Conservation (phyloP, 2,329 filamentous ascomycete species). For the Corniculantispora saksenae region DNA sequence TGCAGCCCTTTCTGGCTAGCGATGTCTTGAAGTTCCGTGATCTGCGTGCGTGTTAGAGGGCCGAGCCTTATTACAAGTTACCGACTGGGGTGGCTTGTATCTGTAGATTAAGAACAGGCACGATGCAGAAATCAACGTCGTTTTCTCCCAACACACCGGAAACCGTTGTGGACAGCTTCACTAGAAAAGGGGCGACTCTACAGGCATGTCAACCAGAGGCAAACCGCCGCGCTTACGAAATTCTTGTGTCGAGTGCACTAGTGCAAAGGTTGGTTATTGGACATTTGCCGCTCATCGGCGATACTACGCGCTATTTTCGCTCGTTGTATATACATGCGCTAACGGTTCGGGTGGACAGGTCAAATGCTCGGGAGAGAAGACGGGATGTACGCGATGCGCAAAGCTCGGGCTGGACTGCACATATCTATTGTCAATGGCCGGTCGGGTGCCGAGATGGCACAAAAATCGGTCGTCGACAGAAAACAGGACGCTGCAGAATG, state of each 20-base stretch:
- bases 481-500: not conserved
- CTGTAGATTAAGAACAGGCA: too few relatives aligned
- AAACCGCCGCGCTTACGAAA: not conserved
- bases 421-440: not conserved
- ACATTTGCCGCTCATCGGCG: not conserved
- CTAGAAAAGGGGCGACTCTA: not conserved
- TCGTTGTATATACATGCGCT: not conserved
- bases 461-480: not conserved
- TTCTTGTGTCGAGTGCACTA: constrained; percentile 2
- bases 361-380: constrained; percentile 3
- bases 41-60: too few relatives aligned
- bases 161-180: not conserved
- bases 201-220: not conserved
- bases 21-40: too few relatives aligned
- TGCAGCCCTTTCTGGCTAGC: too few relatives aligned
- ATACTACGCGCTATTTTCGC: not conserved
- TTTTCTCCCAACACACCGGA: not conserved
- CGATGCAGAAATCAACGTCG: not conserved
- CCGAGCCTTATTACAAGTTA: too few relatives aligned
- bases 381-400: not conserved
- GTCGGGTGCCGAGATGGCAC: constrained; percentile 1
- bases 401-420: not conserved
- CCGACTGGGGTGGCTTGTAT: too few relatives aligned
- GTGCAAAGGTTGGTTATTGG: not conserved
- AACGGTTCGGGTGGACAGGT: not conserved